Base-by-base conservation (phyloP, 2,329 filamentous ascomycete species). In the Fusarium sp. region DNA sequence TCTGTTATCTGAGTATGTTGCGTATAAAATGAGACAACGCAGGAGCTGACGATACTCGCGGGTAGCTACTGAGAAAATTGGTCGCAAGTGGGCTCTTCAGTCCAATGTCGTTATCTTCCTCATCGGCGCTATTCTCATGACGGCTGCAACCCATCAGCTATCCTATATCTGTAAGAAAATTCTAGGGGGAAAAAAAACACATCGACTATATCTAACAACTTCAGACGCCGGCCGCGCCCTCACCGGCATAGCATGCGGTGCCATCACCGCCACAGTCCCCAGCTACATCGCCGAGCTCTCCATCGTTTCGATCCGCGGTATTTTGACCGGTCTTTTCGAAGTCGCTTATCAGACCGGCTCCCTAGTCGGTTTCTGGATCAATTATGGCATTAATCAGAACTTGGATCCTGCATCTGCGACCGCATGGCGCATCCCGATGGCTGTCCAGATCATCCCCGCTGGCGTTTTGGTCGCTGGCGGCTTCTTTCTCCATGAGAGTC, bases 241-340 rank as follows among this genome's bases (percentile, higher is more conserved):
- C 34, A 87, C 85, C 3, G 87, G 87, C 2, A 83, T 87, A 74
- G 87, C 86, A 20, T 83, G 87, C 45, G 87, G 87, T n/a, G 76
- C 86, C 40, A 82, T 88, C 72, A 86, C 83, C 10, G 87, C 86
- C 72, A 86, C 85, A 7, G 86, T 91, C 4, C 89, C 88, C 5
- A 84, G 88, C 34, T 91, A 91, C 74, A 88, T 90, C 60, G 86
- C 88, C 11, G 89, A 91, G 74, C 85, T 87, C 55, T 87, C 88
- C 1, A 83, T 87, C 69, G 83, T 88, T 1, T 85, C 84, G 3
- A 88, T 85, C 54, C 84, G 89, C 71, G 88, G 88, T 70, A 80
- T 87, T 26, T 83, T 88, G 5, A 86, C 87, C 8, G 87, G 87
- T 15, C 75, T 87, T 28, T 86, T 82, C 69, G 81, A 83, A 63